These are phyloP conservation scores for Cryptococcus wingfieldii DNA, from an alignment of 1,284 basidiomycete species.

Conservation along the genomic window DNA sequence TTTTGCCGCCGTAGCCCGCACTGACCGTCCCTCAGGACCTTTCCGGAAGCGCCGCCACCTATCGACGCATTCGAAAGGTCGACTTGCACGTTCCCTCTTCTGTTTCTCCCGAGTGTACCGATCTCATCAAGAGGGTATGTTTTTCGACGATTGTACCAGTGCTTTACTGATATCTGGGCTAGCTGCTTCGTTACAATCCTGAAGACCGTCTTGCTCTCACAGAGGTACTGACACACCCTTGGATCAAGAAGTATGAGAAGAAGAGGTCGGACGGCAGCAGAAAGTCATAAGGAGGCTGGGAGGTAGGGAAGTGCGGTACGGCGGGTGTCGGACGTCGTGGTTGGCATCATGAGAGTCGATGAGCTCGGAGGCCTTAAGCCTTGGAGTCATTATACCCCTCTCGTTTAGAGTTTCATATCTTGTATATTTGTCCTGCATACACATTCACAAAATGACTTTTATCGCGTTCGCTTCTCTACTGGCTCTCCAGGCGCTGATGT, in stretches of 20 bases:
- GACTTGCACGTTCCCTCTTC: slow-evolving; percentile 70
- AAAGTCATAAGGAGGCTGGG: slow-evolving; percentile 4
- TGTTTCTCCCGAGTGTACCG: slow-evolving; percentile 63
- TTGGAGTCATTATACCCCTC: too few relatives aligned
- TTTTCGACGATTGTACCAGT: not conserved
- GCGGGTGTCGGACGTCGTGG: too few relatives aligned
- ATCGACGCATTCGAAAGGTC: slow-evolving; percentile 63
- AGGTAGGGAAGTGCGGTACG: too few relatives aligned
- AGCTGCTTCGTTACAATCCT: slow-evolving; percentile 86
- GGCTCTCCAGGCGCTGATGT: too few relatives aligned
- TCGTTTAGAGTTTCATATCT: too few relatives aligned
- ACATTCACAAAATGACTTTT: not conserved
- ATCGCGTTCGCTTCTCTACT: too few relatives aligned
- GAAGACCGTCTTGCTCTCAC: slow-evolving; percentile 72
- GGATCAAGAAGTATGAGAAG: slow-evolving; percentile 75
- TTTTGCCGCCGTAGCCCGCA: not conserved
- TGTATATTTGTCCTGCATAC: not conserved
- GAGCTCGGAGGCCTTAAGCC: too few relatives aligned
- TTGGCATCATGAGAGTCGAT: too few relatives aligned
- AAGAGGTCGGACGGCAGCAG: slow-evolving; percentile 22
- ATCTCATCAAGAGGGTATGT: slow-evolving; percentile 60
- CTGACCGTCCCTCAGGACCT: slow-evolving; percentile 7
- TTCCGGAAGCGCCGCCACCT: slow-evolving; percentile 61
- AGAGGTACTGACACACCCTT: slow-evolving; percentile 82
- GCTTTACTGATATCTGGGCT: slow-evolving; percentile 3